Evolutionary conservation across 139 green algal species (phyloP).

Genomic region (Marvania coccoides): DNA sequence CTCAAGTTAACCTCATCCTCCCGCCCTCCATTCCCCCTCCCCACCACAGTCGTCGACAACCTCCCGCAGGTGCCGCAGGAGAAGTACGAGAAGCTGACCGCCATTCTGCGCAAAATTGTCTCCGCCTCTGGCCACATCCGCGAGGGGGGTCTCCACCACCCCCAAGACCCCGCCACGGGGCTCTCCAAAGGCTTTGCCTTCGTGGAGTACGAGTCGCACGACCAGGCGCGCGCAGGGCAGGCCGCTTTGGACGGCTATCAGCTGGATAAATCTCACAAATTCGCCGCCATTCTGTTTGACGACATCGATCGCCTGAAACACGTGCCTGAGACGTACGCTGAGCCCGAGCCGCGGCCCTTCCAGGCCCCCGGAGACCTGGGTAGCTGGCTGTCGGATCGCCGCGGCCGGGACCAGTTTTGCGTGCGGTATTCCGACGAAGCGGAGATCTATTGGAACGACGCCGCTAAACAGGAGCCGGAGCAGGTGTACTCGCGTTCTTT

Average conservation of each 20-base stretch:
- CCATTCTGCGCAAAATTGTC: conserved; percentile 87
- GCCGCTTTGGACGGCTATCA: conserved; percentile 67
- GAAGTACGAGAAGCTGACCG: conserved; percentile 93
- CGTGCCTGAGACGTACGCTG: conserved; percentile 50
- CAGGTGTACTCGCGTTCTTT: conserved; percentile 60
- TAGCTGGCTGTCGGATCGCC: conserved; percentile 81
- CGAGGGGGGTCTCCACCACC: conserved; percentile 84
- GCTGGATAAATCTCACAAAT: conserved; percentile 96
- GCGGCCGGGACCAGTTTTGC: conserved; percentile 92
- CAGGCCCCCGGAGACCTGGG: not conserved
- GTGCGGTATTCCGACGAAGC: conserved; percentile 79
- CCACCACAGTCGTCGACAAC: conserved; percentile 84
- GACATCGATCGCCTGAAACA: conserved; percentile 78
- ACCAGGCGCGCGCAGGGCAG: conserved; percentile 29
- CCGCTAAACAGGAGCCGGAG: conserved; percentile 11
- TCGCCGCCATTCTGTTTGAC: conserved; percentile 86
- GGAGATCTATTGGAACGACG: conserved; percentile 73
- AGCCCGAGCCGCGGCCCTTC: conserved; percentile 13
- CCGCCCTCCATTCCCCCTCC: not conserved
- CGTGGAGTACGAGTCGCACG: conserved; percentile 77
- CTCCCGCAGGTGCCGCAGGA: conserved; percentile 78
- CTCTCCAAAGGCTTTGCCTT: conserved; percentile 90
- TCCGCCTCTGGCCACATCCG: conserved; percentile 72
- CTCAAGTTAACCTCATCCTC: not conserved
- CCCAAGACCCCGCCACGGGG: conserved; percentile 58